These are phyloP conservation scores for Mucor sp. DNA, from an alignment of 371 early-diverging fungal genomes.

Conservation along the genomic window DNA sequence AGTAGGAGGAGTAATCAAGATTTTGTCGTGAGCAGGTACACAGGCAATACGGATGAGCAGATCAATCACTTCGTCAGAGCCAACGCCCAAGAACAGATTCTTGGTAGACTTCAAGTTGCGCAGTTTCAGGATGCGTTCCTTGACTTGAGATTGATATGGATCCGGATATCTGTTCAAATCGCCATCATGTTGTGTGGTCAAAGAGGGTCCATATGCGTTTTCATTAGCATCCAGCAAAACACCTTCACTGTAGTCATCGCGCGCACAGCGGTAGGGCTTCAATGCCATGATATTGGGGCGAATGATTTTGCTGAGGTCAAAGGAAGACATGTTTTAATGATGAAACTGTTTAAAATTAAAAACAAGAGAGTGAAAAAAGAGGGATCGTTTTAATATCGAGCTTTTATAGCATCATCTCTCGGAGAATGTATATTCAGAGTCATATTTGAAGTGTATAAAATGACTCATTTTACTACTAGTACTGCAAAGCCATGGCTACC, in stretches of 20 bases:
- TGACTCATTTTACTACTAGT: slow-evolving; percentile 3
- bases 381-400: background rate
- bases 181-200: slow-evolving; percentile 33
- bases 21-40: slow-evolving; percentile 87
- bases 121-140: slow-evolving; percentile 71
- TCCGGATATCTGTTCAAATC: slow-evolving; percentile 95
- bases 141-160: slow-evolving; percentile 85
- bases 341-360: background rate
- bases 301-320: slow-evolving; percentile 74
- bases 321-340: slow-evolving; percentile 36
- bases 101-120: slow-evolving; percentile 66
- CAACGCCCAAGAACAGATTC: slow-evolving; percentile 93
- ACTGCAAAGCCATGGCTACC: background rate
- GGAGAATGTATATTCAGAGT: background rate
- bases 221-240: slow-evolving; percentile 98
- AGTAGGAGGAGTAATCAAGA: slow-evolving; percentile 95
- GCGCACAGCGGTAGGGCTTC: slow-evolving; percentile 95
- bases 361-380: background rate
- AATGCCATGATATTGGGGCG: slow-evolving; percentile 94
- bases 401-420: background rate
- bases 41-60: slow-evolving; percentile 90
- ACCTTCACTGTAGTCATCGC: slow-evolving; percentile 93
- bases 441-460: background rate
- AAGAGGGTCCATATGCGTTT: slow-evolving; percentile 88
- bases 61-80: slow-evolving; percentile 96